Percentiles rank a stretch among this genome's conserved stretches.
Conservation (phyloP, 139 green algal species). For the Chlamydomonas sp. region DNA sequence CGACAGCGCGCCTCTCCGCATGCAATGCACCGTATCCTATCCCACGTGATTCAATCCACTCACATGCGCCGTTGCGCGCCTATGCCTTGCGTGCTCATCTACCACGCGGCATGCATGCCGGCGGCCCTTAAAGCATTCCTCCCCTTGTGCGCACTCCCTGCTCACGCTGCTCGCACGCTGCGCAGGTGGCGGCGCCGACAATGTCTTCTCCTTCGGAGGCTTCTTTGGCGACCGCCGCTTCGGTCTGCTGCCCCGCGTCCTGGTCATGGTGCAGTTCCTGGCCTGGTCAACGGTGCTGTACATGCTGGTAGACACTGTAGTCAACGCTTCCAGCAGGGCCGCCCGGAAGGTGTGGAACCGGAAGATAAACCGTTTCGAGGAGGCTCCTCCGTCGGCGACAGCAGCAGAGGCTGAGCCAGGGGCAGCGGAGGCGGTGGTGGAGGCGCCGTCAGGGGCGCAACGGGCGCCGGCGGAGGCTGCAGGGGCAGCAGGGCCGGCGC, state of each 20-base stretch:
- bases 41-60: too few species aligned
- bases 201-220: background rate
- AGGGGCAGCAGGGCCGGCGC: background rate
- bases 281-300: slow-evolving; percentile 24
- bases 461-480: too few species aligned
- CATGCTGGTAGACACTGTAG: slow-evolving; percentile 6
- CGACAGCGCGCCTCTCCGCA: background rate
- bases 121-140: background rate
- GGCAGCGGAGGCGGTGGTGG: background rate
- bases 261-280: slow-evolving; percentile 4
- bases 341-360: background rate
- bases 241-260: slow-evolving; percentile 12
- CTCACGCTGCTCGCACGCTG: background rate
- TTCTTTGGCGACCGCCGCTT: slow-evolving; percentile 7
- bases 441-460: too few species aligned
- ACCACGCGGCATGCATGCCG: background rate
- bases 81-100: background rate
- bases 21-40: too few species aligned
- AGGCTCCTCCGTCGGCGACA: too few species aligned
- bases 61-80: background rate
- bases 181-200: slow-evolving; percentile 1
- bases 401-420: background rate
- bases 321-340: background rate
- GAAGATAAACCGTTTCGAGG: too few species aligned
- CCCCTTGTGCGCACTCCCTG: background rate